Percentiles rank a stretch among this genome's conserved stretches.
These are phyloP conservation scores for Croton setiger DNA, from an alignment of 441 rosid species.

Conservation along the genomic window DNA sequence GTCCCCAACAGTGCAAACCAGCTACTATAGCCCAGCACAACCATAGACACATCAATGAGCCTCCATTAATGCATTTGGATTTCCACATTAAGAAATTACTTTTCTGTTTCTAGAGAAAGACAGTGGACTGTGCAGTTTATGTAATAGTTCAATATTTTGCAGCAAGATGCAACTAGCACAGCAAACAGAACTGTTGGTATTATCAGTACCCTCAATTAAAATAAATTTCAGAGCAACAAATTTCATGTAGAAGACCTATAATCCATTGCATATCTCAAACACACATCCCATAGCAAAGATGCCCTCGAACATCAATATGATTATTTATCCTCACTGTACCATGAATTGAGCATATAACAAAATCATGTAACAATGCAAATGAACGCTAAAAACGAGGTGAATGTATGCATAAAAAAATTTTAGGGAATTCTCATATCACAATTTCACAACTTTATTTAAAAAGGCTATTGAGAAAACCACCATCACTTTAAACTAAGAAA, in stretches of 20 bases:
- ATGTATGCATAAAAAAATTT: neutral
- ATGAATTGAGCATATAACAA: neutral
- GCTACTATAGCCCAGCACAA: neutral
- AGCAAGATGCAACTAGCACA: no score
- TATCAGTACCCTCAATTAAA: neutral
- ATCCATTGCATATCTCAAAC: neutral
- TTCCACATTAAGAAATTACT: neutral
- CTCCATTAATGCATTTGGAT: neutral
- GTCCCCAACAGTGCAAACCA: neutral
- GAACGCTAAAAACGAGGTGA: neutral
- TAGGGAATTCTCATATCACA: neutral
- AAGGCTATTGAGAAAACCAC: neutral
- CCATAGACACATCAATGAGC: neutral
- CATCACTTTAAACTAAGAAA: neutral
- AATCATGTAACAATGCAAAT: neutral
- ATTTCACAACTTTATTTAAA: constrained; percentile 7
- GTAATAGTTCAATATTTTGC: no score
- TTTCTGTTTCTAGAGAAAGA: no score
- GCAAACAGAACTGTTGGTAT: no score
- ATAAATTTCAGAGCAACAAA: neutral
- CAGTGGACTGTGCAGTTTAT: no score
- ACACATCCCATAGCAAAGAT: neutral
- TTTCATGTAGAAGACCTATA: neutral
- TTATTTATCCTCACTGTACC: neutral
- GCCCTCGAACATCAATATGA: neutral